Percentiles rank a stretch among this genome's conserved stretches.
Evolutionary conservation across 441 rosid species (phyloP).

Genomic region (Adansonia grandidieri): DNA sequence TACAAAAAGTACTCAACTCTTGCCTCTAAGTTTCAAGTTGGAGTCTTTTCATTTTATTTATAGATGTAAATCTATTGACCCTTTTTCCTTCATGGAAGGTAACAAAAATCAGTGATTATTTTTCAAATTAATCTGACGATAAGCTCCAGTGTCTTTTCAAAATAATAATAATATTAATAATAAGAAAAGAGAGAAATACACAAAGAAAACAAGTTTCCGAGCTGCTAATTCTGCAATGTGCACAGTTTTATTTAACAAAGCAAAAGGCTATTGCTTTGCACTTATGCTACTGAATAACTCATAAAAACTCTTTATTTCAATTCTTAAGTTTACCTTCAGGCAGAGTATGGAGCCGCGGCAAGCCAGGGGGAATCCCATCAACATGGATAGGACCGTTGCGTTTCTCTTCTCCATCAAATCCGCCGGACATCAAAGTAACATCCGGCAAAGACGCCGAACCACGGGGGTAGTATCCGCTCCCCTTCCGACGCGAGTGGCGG

Average conservation of each 20-base stretch:
- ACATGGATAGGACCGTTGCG: slow-evolving; percentile 60
- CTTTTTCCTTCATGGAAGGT: neutral
- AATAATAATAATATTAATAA: neutral
- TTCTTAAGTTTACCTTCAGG: slow-evolving; percentile 65
- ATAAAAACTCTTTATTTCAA: neutral
- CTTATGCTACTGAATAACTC: neutral
- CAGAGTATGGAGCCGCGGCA: slow-evolving; percentile 80
- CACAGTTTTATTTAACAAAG: neutral
- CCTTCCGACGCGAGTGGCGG: slow-evolving; percentile 47
- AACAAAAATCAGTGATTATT: neutral
- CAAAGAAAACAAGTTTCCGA: slow-evolving; percentile 12
- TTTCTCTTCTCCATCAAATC: slow-evolving; percentile 57
- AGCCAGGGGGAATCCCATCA: slow-evolving; percentile 78
- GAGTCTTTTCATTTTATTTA: slow-evolving; percentile 3
- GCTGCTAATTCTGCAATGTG: neutral
- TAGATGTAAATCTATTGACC: neutral
- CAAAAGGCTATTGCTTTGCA: neutral
- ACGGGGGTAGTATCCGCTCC: slow-evolving; percentile 55
- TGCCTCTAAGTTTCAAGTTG: neutral
- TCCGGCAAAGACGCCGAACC: slow-evolving; percentile 78
- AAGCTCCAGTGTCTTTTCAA: neutral
- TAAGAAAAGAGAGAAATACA: neutral
- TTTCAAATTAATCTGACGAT: neutral
- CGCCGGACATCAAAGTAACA: slow-evolving; percentile 60
- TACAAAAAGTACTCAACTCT: neutral